Evolutionary conservation across 306 rosid species (phyloP), one percentile per base, ranked within the genome.

Genomic region (Dalbergia oliveri): DNA sequence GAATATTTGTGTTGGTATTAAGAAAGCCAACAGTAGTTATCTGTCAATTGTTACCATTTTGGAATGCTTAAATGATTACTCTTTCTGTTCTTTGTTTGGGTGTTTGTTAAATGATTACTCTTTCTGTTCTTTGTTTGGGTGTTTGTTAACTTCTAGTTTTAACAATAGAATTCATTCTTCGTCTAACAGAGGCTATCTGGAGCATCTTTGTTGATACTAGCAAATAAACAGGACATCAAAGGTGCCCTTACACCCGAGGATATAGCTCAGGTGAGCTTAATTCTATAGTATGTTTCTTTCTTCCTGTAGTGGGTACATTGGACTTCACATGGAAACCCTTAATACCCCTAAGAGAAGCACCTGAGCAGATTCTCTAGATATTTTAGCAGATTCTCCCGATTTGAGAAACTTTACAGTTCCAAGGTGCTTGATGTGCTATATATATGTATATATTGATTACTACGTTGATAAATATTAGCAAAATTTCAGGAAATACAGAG

Each of bases 211-310:
- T 84, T 94, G 74, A 89, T 94, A 79, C 89, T 94, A 11, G 97
- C 98, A 69, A 94, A 94, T 83, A 94, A 94, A 88, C 98, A 94
- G 77, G 98, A 94, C 73, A 94, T 92, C 16, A 89, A 90, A 85
- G 97, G 98, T 31, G 91, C 92, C 68, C 92, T 94, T 77, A 50
- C 87, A 14, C 98, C 96, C 0, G 86, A 86, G 44, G 97, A 94
- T 72, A 90, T 94, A 84, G 92, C 94, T 14, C 87, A 88, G 79
- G 97, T 90, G 85, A 81, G 89, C 33, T 66, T 58, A 47, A 57
- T 72, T 45, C 51, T 56, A 9, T 54, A 11, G 14, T 19, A 23
- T 14, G 63, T 2, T 41, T 11, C 31, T 69, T 72, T 50, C 67
- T 11, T 31, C 1, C 47, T 37, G 41, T 4, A 4, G 5, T 6